A percentile compares a stretch with the other conserved stretches of the same genome.
These are phyloP conservation scores for Pyricularia sp. DNA, from an alignment of 2,329 filamentous ascomycete genomes.

Conservation along the genomic window DNA sequence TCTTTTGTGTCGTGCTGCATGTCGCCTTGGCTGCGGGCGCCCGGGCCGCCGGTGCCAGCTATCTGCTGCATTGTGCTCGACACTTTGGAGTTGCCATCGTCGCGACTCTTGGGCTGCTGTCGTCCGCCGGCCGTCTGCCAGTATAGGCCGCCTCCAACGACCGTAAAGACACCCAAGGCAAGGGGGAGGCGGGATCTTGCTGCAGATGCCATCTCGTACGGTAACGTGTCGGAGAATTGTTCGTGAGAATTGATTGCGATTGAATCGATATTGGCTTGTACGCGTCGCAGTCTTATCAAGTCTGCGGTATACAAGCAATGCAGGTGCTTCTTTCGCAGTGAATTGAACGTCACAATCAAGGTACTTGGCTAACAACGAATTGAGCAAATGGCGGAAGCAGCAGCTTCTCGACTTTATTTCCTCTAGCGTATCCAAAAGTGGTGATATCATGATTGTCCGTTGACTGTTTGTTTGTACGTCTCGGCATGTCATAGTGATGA, in stretches of 20 bases:
- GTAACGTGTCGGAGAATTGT: conserved; percentile 21
- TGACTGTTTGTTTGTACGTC: background rate
- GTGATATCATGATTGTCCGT: conserved; percentile 1
- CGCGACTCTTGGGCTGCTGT: conserved; percentile 14
- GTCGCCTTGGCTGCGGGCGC: conserved; percentile 14
- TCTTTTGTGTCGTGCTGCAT: conserved; percentile 2
- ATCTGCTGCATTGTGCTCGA: conserved; percentile 11
- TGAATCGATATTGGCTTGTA: background rate
- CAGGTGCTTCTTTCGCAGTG: background rate
- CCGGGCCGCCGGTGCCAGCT: conserved; percentile 11
- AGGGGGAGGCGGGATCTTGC: conserved; percentile 11
- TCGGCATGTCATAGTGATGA: background rate
- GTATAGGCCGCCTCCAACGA: conserved; percentile 1
- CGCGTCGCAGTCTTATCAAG: too few relatives aligned
- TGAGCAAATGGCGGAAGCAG: background rate
- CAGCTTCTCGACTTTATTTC: background rate
- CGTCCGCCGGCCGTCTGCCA: conserved; percentile 2
- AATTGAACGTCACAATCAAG: background rate
- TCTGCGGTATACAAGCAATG: background rate
- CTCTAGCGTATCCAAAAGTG: background rate
- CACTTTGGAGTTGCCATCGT: conserved; percentile 14
- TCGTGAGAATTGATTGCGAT: background rate
- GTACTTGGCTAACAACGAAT: background rate
- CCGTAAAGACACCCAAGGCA: conserved; percentile 8
- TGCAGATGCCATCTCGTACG: conserved; percentile 20